A percentile compares a stretch with the other conserved stretches of the same genome.
Evolutionary conservation across 2,329 filamentous ascomycete genomes (phyloP).

Genomic region (Sclerotinia trifoliorum): DNA sequence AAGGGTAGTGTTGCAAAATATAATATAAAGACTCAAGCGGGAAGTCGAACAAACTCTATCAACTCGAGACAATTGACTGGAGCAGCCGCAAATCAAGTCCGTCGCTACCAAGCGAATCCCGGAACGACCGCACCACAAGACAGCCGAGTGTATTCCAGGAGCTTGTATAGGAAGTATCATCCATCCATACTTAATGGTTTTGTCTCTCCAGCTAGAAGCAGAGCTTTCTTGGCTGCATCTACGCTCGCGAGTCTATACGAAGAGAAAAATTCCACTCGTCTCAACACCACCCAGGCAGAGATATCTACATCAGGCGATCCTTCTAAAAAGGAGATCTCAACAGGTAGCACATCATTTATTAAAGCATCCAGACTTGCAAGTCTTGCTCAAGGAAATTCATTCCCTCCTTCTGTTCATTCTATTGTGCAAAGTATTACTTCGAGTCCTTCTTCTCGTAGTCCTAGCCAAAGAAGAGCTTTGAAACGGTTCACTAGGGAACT

Average conservation of each 20-base stretch:
- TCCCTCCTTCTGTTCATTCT: conserved; percentile 26
- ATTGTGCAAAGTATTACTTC: conserved; percentile 30
- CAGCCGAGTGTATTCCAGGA: conserved; percentile 29
- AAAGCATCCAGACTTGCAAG: conserved; percentile 13
- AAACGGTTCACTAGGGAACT: conserved; percentile 46
- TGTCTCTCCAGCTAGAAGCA: conserved; percentile 4
- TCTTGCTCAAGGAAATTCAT: conserved; percentile 18
- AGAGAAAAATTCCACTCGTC: background rate
- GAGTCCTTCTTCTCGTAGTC: conserved; percentile 43
- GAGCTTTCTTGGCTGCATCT: conserved; percentile 21
- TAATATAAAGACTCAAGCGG: background rate
- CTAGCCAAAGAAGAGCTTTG: conserved; percentile 46
- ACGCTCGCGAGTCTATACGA: conserved; percentile 22
- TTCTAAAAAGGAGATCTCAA: background rate
- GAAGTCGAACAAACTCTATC: background rate
- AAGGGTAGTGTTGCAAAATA: conserved; percentile 17
- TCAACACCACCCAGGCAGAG: background rate
- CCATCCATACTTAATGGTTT: conserved; percentile 2
- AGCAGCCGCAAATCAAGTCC: conserved; percentile 26
- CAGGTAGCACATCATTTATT: conserved; percentile 10
- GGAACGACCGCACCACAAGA: background rate
- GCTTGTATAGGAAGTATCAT: conserved; percentile 25
- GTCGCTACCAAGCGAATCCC: conserved; percentile 27
- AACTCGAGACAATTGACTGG: background rate
- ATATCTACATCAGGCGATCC: background rate